Conservation (phyloP, 2,329 filamentous ascomycete species). For the Neophaeococcomyces aloes region DNA sequence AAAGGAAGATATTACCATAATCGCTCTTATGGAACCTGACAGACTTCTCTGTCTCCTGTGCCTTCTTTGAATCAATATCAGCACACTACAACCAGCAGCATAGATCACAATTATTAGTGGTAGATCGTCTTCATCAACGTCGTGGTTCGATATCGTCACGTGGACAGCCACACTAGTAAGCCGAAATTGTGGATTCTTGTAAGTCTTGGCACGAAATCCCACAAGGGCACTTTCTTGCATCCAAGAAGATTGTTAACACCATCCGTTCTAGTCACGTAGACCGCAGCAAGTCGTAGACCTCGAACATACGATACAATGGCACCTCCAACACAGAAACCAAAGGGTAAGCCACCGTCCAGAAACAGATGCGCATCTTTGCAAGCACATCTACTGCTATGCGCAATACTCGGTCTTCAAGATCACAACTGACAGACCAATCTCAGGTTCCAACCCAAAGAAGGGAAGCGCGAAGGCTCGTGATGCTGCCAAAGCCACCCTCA, state of each 20-base stretch:
- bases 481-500: constrained; percentile 91
- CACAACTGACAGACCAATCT: constrained; percentile 8
- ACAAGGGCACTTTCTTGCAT: background rate
- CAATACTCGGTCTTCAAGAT: background rate
- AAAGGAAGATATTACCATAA: no score
- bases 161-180: no score
- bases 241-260: background rate
- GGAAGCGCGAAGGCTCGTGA: constrained; percentile 65
- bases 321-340: constrained; percentile 21
- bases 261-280: no score
- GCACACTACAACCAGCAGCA: no score
- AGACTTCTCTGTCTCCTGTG: no score
- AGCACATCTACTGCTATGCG: background rate
- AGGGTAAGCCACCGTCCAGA: constrained; percentile 15
- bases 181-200: background rate
- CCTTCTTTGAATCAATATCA: no score
- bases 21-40: no score
- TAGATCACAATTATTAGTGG: no score
- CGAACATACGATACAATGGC: constrained; percentile 18
- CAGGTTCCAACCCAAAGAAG: constrained; percentile 41
- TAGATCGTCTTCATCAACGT: no score
- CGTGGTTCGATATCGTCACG: no score
- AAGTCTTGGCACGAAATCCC: constrained; percentile 4
- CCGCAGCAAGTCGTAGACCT: no score
- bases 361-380: background rate